A percentile compares a stretch with the other conserved stretches of the same genome.
Conservation (phyloP, 768 basidiomycete genomes). For the Dendrothele bispora region DNA sequence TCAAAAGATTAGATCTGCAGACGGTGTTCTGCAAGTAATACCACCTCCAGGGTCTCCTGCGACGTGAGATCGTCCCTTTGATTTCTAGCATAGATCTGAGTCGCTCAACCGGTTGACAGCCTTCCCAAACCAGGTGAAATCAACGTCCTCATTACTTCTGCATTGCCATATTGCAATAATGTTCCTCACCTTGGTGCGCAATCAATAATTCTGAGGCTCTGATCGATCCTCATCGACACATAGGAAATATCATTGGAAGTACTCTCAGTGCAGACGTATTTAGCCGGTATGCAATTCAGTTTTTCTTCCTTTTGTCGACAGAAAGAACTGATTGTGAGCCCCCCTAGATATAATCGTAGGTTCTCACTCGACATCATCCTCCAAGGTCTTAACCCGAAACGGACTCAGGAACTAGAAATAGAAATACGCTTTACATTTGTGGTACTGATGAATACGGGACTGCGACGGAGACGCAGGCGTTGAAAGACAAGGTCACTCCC, state of each 20-base stretch:
- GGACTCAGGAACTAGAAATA: slow-evolving; percentile 67
- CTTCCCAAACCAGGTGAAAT: slow-evolving; percentile 81
- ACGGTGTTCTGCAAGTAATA: slow-evolving; percentile 49
- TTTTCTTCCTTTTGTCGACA: not conserved
- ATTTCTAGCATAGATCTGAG: slow-evolving; percentile 12
- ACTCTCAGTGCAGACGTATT: slow-evolving; percentile 97
- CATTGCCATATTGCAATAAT: slow-evolving; percentile 95
- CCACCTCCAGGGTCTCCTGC: slow-evolving; percentile 51
- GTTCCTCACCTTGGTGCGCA: slow-evolving; percentile 88
- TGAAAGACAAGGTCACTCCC: slow-evolving; percentile 83
- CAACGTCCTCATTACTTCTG: slow-evolving; percentile 92
- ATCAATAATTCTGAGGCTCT: slow-evolving; percentile 2
- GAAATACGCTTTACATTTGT: slow-evolving; percentile 90
- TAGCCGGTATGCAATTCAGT: slow-evolving; percentile 68
- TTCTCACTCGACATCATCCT: too few relatives aligned
- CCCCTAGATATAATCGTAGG: slow-evolving; percentile 62
- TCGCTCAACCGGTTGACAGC: slow-evolving; percentile 25
- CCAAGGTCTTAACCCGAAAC: too few relatives aligned
- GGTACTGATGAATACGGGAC: slow-evolving; percentile 99
- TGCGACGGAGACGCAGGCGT: slow-evolving; percentile 95
- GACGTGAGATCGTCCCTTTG: slow-evolving; percentile 41
- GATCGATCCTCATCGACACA: slow-evolving; percentile 7
- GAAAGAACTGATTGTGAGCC: not conserved
- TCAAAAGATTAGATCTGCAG: slow-evolving; percentile 52
- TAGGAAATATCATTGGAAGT: slow-evolving; percentile 92